Base-by-base conservation (phyloP, 2,329 filamentous ascomycete genomes). In the Botrytis aclada region DNA sequence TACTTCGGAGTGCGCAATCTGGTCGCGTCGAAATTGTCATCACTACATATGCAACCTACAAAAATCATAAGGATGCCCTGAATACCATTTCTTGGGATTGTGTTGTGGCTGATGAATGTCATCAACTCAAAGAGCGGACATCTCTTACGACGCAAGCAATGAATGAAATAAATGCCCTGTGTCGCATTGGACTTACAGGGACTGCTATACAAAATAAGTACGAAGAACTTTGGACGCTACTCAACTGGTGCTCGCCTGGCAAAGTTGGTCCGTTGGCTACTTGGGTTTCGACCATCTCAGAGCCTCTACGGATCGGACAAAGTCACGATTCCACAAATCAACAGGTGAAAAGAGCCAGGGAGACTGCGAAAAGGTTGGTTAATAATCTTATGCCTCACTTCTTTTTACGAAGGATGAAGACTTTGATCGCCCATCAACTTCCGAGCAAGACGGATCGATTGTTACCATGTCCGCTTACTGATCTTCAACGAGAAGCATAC, bases 131-230 rank as follows among this genome's bases (percentile, higher is more conserved):
- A 83, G 94, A 95, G 77, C 86, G 88, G 66, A 86, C 84, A 61
- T 91, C 95, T 0, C 92, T 92, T 75, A 92, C 92, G 12, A 96
- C 95, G 0, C 89, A 92, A 79, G 91, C 94, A 0, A 95, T 99
- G 92, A 93, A 94, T 78, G 89, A 95, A 74, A 86, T 98, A 77
- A 99, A 99, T 78, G 90, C 95, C 0, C 87, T 98, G 3, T 98
- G 96, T 80, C 89, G 96, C 47, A 95, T 99, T 74, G 96, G 96
- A 0, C 85, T 99, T 14, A 98, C 95, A 0, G 96, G 96, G 2
- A 99, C 96, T 0, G 95, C 95, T 0, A 98, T 99, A 62, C 96
- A 99, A 80, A 99, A 99, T 82, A 96, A 93, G 77, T 99, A 99
- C 81, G 94, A 98, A 80, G 96, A 99, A 81, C 86, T 99, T 0